Evolutionary conservation across 2,329 filamentous ascomycete species (phyloP), one percentile per base, ranked within the genome.

Genomic region (Neodidymelliopsis sp.): DNA sequence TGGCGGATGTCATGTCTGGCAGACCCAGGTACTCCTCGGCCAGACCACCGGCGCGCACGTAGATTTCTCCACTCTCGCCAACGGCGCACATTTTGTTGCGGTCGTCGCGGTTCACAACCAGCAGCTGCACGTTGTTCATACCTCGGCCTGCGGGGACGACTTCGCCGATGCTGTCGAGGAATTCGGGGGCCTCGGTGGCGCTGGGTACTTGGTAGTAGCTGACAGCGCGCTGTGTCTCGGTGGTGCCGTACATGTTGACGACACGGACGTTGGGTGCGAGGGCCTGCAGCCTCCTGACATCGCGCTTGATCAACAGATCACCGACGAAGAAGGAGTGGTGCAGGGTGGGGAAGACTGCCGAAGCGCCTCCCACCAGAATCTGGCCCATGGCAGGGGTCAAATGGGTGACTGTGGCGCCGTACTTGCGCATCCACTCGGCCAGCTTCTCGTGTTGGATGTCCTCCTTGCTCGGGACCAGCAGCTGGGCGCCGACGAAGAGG

Each of bases 361-460:
- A 86, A 18, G 91, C 89, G 59, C 89, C 90, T 31, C 91, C 92
- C n/a, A 93, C 87, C 2, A 97, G 77, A 53, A 97, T 94, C 63
- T 97, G 90, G 45, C 92, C 92, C 92, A 97, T 97, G 48, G 94
- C 94, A 8, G 94, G 94, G 1, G 94, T 99, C 28, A 97, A 76
- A 73, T 97, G 94, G 10, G 88, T 91, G 15, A 91, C 89, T 12
- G 87, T 96, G 2, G 89, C 84, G 45, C 81, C 76, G 66, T 89
- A 83, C 41, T 87, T 83, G 41, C 81, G 79, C 81, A 97, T 90
- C 94, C 94, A 99, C 66, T 96, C 91, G 4, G 87, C 87, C 11
- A 97, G 79, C 62, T 81, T 86, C 74, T 96, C 92, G 69, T 97
- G 89, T 43, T 87, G 84, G 51, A 97, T 97, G 60, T 91, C 86